Base-by-base conservation (phyloP, 2,329 filamentous ascomycete genomes). In the Penicillium freii region DNA sequence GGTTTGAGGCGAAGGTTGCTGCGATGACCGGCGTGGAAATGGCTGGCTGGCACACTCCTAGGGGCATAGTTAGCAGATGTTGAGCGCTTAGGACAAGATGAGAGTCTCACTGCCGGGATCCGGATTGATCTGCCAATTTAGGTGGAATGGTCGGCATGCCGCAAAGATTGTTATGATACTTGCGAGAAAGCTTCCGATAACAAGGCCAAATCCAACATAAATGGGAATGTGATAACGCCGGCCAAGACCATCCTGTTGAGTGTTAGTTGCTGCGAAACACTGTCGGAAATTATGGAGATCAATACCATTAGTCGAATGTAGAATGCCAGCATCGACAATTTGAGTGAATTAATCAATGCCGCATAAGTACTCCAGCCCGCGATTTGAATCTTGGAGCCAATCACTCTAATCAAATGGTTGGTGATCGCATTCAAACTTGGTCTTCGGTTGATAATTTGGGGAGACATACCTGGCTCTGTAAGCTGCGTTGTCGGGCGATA, bases 71-170 rank as follows among this genome's bases (percentile, higher is more conserved):
- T 19, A 27, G 46, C 33, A 27, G 11, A 38, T 29, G 19, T 19
- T 11, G 3, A 11, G 21, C 7, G 33, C 11, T 33, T 39, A 52
- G 40, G 42, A 57, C 55, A 54, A n/a, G 4, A 23, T 0, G 27
- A 0, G 8, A 21, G 5, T 72, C 80, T 70, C 65, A 81, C 81
- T 77, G 21, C 82, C 82, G 1, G 83, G 83, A 29, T 85, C 72
- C 0, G 83, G 83, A 50, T 78, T 74, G 51, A 86, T 83, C 66
- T 85, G 82, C 82, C 83, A 86, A 62, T 82, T 80, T 25, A 75
- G 75, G 34, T 72, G 61, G 34, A 85, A 77, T 2, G 82, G 82
- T 6, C 73, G 73, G 62, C 84, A 86, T 29, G 77, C 74, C 1
- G 80, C 66, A 19, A 82, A 74, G 13, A 84, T 75, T 2, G 78